Base-by-base conservation (phyloP, 352 stramenopile genomes). In the Pythium vanterpoolii region DNA sequence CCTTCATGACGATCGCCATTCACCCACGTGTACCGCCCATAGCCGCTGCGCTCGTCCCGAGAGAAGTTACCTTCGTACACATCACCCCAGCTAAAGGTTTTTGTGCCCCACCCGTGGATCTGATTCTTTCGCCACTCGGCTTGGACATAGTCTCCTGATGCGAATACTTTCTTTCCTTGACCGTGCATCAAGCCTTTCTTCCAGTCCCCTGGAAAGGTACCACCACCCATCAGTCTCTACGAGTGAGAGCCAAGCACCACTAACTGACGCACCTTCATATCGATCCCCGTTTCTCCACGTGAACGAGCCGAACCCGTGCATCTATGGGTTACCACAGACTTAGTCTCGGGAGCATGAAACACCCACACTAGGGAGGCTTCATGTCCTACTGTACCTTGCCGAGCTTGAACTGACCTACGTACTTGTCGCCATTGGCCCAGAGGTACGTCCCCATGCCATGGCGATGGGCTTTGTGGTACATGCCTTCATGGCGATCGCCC, bases 381-480 rank as follows among this genome's bases (percentile, higher is more conserved):
- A n/a, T n/a, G n/a, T n/a, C n/a, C n/a, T n/a, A n/a, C n/a, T n/a
- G n/a, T 57, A 90, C 84, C 74, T 89, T 89, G 45, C 84, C 84
- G 18, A 86, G 72, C 39, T 81, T 78, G 72, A 84, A 96, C 62
- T 93, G 78, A 8, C 87, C 87, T 16, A 94, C 75, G 63, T 94
- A 96, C 62, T 93, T 95, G 71, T 96, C 87, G 1, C 87, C 87
- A 60, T 96, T 96, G 2, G 83, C 68, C 87, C 87, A 96, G 40
- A 95, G 68, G 48, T 93, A 96, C 42, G 85, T 94, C 18, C 86
- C 86, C 50, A 76, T 77, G 21, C 87, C 87, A 57, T 96, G 82
- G 26, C 87, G 82, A 50, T 90, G 78, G 60, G 87, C 90, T 60
- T 92, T 93, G 46, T 86, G 70, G 64, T 94, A 96, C 64, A 93